Evolutionary conservation across 2,329 filamentous ascomycete genomes (phyloP).

Genomic region (Bipolaris zeicola): DNA sequence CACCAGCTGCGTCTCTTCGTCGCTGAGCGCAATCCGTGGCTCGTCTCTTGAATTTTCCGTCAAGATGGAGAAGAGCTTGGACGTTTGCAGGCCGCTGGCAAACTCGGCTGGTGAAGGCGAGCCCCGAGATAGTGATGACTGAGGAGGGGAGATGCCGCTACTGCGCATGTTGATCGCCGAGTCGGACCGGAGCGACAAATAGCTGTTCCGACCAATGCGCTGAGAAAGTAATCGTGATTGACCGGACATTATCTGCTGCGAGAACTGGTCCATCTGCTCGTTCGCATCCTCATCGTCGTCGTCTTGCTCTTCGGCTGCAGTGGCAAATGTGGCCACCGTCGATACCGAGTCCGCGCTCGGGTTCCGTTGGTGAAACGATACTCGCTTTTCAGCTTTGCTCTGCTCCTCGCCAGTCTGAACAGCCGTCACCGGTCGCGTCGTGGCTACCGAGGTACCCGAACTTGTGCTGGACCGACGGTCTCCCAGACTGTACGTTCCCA

Average conservation of each 20-base stretch:
- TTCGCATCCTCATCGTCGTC: conserved; percentile 49
- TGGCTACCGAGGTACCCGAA: conserved; percentile 57
- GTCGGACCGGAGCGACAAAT: conserved; percentile 37
- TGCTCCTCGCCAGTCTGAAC: conserved; percentile 28
- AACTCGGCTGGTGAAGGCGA: conserved; percentile 40
- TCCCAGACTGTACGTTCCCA: conserved; percentile 73
- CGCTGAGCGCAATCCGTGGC: conserved; percentile 50
- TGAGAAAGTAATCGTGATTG: conserved; percentile 24
- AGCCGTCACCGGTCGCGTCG: conserved; percentile 50
- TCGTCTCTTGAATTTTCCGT: conserved; percentile 43
- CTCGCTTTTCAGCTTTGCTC: conserved; percentile 32
- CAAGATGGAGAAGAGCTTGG: conserved; percentile 51
- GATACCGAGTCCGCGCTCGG: conserved; percentile 65
- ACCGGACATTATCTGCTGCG: conserved; percentile 38
- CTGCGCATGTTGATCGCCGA: conserved; percentile 42
- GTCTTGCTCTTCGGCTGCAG: conserved; percentile 61
- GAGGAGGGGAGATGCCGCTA: conserved; percentile 32
- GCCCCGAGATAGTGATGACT: conserved; percentile 36
- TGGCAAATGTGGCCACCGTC: conserved; percentile 67
- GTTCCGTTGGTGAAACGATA: conserved; percentile 54
- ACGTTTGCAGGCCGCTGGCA: conserved; percentile 45
- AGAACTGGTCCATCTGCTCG: conserved; percentile 50
- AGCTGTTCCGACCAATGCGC: conserved; percentile 20
- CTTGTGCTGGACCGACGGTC: conserved; percentile 63
- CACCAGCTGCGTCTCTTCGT: conserved; percentile 61